Conservation (phyloP, 2,329 filamentous ascomycete species). For the Xylariaceae sp. region DNA sequence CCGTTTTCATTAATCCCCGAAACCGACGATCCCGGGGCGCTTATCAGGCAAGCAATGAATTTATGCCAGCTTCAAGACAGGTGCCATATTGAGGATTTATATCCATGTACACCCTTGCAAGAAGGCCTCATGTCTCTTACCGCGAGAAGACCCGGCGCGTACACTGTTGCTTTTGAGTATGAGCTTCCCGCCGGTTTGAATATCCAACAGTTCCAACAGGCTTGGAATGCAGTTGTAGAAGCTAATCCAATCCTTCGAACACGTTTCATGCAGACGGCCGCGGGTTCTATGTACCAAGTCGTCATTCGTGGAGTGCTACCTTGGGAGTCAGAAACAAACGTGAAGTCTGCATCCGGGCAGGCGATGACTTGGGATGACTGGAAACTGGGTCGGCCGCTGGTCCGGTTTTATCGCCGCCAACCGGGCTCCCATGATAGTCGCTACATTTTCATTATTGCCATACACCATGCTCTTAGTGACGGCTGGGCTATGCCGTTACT, state of each 20-base stretch:
- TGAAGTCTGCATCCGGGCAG: not conserved
- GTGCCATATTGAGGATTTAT: slow-evolving; percentile 7
- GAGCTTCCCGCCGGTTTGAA: slow-evolving; percentile 2
- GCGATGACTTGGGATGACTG: not conserved
- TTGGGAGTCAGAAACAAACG: not conserved
- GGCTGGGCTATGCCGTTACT: slow-evolving; percentile 16
- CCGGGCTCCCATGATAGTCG: no score
- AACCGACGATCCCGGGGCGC: not conserved
- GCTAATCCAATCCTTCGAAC: slow-evolving; percentile 18
- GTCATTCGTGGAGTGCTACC: not conserved
- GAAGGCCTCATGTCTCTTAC: slow-evolving; percentile 14
- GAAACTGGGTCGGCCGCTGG: not conserved
- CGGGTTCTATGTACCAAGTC: slow-evolving; percentile 5
- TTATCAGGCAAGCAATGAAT: not conserved
- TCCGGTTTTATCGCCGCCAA: not conserved
- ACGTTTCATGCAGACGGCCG: slow-evolving; percentile 6
- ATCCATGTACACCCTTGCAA: slow-evolving; percentile 16
- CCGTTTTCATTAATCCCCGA: slow-evolving; percentile 13
- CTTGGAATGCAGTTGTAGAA: slow-evolving; percentile 1
- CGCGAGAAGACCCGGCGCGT: not conserved
- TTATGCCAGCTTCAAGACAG: not conserved
- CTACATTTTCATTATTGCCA: not conserved
- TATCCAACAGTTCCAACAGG: not conserved
- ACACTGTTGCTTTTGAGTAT: slow-evolving; percentile 7
- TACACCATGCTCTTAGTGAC: slow-evolving; percentile 16